Evolutionary conservation across 371 early-diverging fungal species (phyloP).

Genomic region (Mortierella sp.): DNA sequence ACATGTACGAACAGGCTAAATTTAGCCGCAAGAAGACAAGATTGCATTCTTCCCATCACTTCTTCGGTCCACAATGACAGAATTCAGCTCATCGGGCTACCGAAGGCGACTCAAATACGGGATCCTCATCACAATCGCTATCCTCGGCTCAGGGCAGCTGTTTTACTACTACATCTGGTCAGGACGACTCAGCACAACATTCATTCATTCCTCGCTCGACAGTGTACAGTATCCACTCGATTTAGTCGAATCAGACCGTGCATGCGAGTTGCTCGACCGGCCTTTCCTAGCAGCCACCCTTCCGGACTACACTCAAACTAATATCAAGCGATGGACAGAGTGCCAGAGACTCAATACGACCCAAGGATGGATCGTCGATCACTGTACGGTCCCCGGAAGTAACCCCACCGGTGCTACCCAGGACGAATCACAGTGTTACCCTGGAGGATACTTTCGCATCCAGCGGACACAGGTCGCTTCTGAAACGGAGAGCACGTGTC

Average conservation of each 20-base stretch:
- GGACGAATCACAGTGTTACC: conserved; percentile 20
- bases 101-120: conserved; percentile 17
- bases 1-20: too few species aligned
- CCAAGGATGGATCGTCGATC: conserved; percentile 25
- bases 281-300: conserved; percentile 11
- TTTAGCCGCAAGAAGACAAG: too few species aligned
- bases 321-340: conserved; percentile 22
- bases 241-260: conserved; percentile 31
- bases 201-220: neutral
- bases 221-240: conserved; percentile 5
- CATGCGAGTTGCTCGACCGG: conserved; percentile 34
- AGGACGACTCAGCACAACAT: conserved; percentile 1
- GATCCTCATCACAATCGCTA: conserved; percentile 14
- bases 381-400: conserved; percentile 24
- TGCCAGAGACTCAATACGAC: conserved; percentile 15
- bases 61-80: too few species aligned
- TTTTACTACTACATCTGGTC: conserved; percentile 30
- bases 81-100: neutral
- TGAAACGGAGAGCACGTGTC: conserved; percentile 4
- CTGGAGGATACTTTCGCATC: conserved; percentile 44
- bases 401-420: conserved; percentile 9
- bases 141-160: conserved; percentile 22
- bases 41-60: too few species aligned
- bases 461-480: conserved; percentile 6
- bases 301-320: conserved; percentile 19